These are phyloP conservation scores for Lagenidium giganteum DNA, from an alignment of 352 stramenopile genomes.

Conservation along the genomic window DNA sequence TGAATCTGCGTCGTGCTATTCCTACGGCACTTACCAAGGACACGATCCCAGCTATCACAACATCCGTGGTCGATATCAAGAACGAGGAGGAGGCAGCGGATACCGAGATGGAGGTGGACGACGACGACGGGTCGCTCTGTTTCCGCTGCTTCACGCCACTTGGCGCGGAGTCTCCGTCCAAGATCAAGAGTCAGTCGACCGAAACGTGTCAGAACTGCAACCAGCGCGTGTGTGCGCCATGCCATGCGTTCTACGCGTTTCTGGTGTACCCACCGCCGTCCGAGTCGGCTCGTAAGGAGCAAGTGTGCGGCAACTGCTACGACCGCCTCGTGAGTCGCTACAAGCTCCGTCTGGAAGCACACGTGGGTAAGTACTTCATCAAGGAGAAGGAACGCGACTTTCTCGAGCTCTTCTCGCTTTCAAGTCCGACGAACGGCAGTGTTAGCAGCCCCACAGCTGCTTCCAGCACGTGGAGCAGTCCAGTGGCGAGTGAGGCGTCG, in stretches of 20 bases:
- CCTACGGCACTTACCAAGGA: too few relatives aligned
- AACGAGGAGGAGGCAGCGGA: conserved; percentile 2
- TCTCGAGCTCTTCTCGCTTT: too few relatives aligned
- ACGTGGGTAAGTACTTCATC: conserved; percentile 69
- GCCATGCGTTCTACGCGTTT: conserved; percentile 59
- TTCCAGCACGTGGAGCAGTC: background rate
- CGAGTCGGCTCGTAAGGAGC: conserved; percentile 53
- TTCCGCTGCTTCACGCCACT: conserved; percentile 51
- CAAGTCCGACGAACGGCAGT: too few relatives aligned
- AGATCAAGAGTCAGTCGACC: background rate
- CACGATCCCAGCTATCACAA: too few relatives aligned
- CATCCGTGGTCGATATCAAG: background rate
- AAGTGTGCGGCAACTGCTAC: conserved; percentile 67
- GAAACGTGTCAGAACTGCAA: conserved; percentile 48
- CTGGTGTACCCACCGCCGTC: conserved; percentile 61
- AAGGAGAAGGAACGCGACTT: conserved; percentile 21
- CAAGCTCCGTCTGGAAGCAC: conserved; percentile 57
- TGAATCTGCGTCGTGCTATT: too few relatives aligned
- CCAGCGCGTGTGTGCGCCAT: conserved; percentile 55
- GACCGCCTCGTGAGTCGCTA: conserved; percentile 54
- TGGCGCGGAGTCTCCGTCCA: background rate
- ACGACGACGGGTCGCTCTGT: conserved; percentile 53
- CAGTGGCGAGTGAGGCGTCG: background rate
- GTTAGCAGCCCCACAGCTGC: background rate
- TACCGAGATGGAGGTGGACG: conserved; percentile 16